Evolutionary conservation across 768 basidiomycete species (phyloP).

Genomic region (Pholiota microspora): DNA sequence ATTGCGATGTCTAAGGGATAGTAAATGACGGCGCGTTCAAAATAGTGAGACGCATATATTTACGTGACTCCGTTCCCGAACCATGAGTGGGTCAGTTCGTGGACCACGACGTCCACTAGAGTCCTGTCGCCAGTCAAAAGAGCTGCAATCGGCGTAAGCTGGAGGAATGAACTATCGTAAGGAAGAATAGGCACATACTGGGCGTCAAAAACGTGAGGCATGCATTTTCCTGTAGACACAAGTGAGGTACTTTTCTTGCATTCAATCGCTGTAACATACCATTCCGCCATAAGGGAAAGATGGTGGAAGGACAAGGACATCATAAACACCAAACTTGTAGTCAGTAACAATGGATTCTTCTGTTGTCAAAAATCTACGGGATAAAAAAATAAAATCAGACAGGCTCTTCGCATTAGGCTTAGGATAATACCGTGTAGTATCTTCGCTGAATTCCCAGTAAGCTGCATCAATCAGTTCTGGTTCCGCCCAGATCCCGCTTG

Average conservation of each 20-base stretch:
- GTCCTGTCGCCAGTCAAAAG: constrained; percentile 85
- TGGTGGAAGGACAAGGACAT: constrained; percentile 84
- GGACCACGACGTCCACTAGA: constrained; percentile 85
- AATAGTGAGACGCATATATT: neutral
- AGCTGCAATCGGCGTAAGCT: constrained; percentile 35
- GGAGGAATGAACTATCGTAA: neutral
- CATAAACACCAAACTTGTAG: constrained; percentile 87
- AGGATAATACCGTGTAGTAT: constrained; percentile 81
- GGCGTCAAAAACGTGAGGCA: constrained; percentile 89
- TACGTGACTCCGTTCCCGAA: constrained; percentile 90
- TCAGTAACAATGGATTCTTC: constrained; percentile 74
- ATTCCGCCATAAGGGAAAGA: constrained; percentile 94
- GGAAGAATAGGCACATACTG: constrained; percentile 43
- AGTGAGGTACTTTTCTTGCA: neutral
- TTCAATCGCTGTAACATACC: constrained; percentile 39
- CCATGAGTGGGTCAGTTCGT: constrained; percentile 86
- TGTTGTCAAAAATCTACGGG: constrained; percentile 63
- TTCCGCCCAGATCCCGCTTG: constrained; percentile 88
- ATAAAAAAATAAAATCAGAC: neutral
- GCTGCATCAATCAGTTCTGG: constrained; percentile 75
- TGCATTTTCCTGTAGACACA: constrained; percentile 69
- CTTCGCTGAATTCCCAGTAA: constrained; percentile 86
- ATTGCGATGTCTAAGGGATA: constrained; percentile 51
- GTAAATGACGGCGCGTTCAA: neutral
- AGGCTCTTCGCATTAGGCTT: too few relatives aligned